These are phyloP conservation scores for Nakazawaea ambrosiae DNA, from an alignment of 805 yeast genomes.

Conservation along the genomic window DNA sequence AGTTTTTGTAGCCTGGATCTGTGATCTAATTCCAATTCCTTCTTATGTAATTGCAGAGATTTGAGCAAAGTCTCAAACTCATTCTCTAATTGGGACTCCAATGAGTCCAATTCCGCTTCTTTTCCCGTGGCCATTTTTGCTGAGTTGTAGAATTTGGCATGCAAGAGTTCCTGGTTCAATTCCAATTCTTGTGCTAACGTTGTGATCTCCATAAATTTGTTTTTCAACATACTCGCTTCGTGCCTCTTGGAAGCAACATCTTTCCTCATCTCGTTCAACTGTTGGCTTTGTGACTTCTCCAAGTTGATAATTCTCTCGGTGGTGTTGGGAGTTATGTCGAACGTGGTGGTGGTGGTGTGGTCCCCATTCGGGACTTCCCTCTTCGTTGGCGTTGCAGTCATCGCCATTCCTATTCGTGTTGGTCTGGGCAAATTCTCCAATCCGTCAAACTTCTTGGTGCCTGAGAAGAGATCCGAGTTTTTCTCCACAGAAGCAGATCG, in stretches of 20 bases:
- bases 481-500: too few species aligned
- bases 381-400: too few species aligned
- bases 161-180: conserved; percentile 4
- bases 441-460: too few species aligned
- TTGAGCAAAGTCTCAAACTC: conserved; percentile 2
- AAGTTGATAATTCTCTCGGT: conserved; percentile 6
- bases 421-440: too few species aligned
- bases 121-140: conserved; percentile 1
- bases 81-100: background rate
- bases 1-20: conserved; percentile 1
- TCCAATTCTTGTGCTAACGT: conserved; percentile 14
- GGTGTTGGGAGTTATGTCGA: conserved; percentile 6
- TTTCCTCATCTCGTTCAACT: background rate
- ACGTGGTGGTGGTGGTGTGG: background rate
- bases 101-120: conserved; percentile 5
- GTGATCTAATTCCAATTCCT: conserved; percentile 5
- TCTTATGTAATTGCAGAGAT: background rate
- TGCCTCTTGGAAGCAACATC: background rate
- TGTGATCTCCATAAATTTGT: conserved; percentile 15
- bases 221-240: conserved; percentile 1
- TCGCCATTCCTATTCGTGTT: too few species aligned
- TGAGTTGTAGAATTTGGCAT: conserved; percentile 2
- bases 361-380: too few species aligned
- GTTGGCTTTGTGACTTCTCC: conserved; percentile 8
- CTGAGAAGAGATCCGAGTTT: too few species aligned